Base-by-base conservation (phyloP, 176 grass and related monocot species). In the Avena eriantha region DNA sequence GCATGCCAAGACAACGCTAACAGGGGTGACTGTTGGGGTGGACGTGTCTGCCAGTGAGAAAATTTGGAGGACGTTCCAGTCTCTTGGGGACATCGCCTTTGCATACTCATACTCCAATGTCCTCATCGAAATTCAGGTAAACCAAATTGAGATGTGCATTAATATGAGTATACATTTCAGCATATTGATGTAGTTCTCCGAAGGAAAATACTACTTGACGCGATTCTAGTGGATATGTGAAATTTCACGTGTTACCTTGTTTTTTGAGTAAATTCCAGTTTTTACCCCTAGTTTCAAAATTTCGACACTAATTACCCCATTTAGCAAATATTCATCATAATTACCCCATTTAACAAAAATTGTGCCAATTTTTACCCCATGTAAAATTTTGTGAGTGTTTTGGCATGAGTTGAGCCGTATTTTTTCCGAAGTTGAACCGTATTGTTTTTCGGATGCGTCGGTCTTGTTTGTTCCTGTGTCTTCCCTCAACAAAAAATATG, bases 21-120 rank as follows among this genome's bases (percentile, higher is more conserved):
- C 97, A 43, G 97, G 97, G 69, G 92, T 94, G 11, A 81, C 92
- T 0, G 87, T 96, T 53, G 97, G 97, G 22, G 87, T 96, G 17
- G 97, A 94, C 22, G 94, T 99, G 9, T 81, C 87, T 1, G 83
- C 76, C 0, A 39, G 58, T n/a, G 94, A 99, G 85, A 99, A 99
- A 87, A 80, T 93, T 7, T 99, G 97, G 97, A 94, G 92, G 86
- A 92, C 94, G 14, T 97, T 99, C 43, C 94, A 99, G 89, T 90
- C 97, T 15, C 85, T 99, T 4, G 97, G 97, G 7, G 85, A 99
- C 83, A 99, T 99, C 12, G 97, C 92, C 51, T 99, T 99, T 67
- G 97, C 97, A 2, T 99, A 96, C 81, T 76, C 97, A n/a, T 99
- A 92, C 82, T 99, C 97, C 86, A 99, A 94, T 76, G 97, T 99